phyloP scores from a whole-genome alignment of 805 yeast genomes.

The Osmozyma mogii region DNA sequence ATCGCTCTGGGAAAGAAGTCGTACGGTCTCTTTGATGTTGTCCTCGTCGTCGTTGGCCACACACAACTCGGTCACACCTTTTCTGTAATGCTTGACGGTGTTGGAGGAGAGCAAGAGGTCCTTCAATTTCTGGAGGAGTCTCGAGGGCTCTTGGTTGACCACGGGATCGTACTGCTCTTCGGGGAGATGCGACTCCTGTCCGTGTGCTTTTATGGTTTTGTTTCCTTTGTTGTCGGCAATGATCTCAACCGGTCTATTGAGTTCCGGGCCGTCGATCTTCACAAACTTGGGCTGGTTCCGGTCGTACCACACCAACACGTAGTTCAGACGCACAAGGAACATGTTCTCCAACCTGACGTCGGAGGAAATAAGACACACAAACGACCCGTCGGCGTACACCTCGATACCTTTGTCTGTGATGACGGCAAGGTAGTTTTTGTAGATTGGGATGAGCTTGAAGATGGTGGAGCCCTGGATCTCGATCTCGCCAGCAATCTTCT shows the following conservation, averaged over 20 bases:
- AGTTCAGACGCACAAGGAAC: neutral
- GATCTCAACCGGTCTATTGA: slow-evolving; percentile 8
- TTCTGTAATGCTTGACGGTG: slow-evolving; percentile 3
- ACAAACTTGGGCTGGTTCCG: slow-evolving; percentile 21
- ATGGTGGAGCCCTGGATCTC: neutral
- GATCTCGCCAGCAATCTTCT: too few relatives aligned
- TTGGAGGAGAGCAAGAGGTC: slow-evolving; percentile 11
- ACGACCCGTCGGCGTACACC: neutral
- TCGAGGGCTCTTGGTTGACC: slow-evolving; percentile 17
- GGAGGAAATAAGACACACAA: neutral
- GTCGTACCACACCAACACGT: slow-evolving; percentile 25
- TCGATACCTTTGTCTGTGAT: neutral
- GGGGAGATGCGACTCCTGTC: slow-evolving; percentile 6
- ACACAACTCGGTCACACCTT: slow-evolving; percentile 19
- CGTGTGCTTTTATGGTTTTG: too few relatives aligned
- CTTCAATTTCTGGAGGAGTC: slow-evolving; percentile 14
- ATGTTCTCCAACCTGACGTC: neutral
- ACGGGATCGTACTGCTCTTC: slow-evolving; percentile 11
- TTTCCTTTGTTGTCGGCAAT: slow-evolving; percentile 27
- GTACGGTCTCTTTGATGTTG: slow-evolving; percentile 23
- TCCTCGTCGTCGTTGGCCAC: slow-evolving; percentile 21
- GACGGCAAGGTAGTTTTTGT: neutral
- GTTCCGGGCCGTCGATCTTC: slow-evolving; percentile 9
- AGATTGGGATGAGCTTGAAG: neutral
- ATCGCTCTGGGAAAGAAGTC: slow-evolving; percentile 31